A percentile compares a stretch with the other conserved stretches of the same genome.
phyloP scores from a whole-genome alignment of 148 eudicot genomes.

The Hydrangea macrophylla region DNA sequence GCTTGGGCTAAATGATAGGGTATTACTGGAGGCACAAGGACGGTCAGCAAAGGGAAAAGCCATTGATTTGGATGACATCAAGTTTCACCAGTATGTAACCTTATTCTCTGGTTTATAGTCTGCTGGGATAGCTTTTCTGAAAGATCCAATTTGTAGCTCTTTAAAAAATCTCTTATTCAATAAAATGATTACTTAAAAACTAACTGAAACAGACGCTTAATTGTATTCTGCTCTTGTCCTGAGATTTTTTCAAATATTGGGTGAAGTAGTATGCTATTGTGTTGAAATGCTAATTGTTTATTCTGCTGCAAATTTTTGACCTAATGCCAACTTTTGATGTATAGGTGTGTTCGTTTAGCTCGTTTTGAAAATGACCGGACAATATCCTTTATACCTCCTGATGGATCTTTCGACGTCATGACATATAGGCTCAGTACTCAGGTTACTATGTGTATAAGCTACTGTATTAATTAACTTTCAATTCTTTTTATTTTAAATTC shows the following conservation, averaged over 20 bases:
- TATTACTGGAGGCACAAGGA: constrained; percentile 88
- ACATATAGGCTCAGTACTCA: constrained; percentile 93
- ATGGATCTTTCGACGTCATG: constrained; percentile 96
- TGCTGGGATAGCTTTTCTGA: too few relatives aligned
- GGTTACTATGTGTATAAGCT: constrained; percentile 32
- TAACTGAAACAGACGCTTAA: too few relatives aligned
- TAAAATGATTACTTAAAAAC: too few relatives aligned
- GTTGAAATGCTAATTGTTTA: not conserved
- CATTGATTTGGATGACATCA: constrained; percentile 92
- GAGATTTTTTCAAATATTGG: not conserved
- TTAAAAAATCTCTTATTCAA: too few relatives aligned
- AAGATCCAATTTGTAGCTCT: too few relatives aligned
- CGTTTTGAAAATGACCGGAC: constrained; percentile 95
- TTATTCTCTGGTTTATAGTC: not conserved
- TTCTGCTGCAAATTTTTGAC: constrained; percentile 10
- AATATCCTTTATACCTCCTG: constrained; percentile 95
- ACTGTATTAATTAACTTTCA: too few relatives aligned
- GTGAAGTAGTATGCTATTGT: not conserved
- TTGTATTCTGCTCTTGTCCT: constrained; percentile 8
- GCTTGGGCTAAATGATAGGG: constrained; percentile 93
- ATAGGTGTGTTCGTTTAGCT: constrained; percentile 91
- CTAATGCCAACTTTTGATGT: constrained; percentile 10
- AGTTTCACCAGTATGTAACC: constrained; percentile 86
- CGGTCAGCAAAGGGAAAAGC: constrained; percentile 83
- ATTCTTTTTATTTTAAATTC: constrained; percentile 4